Base-by-base conservation (phyloP, 202 grass and related monocot species). In the Elaeis oleifera region DNA sequence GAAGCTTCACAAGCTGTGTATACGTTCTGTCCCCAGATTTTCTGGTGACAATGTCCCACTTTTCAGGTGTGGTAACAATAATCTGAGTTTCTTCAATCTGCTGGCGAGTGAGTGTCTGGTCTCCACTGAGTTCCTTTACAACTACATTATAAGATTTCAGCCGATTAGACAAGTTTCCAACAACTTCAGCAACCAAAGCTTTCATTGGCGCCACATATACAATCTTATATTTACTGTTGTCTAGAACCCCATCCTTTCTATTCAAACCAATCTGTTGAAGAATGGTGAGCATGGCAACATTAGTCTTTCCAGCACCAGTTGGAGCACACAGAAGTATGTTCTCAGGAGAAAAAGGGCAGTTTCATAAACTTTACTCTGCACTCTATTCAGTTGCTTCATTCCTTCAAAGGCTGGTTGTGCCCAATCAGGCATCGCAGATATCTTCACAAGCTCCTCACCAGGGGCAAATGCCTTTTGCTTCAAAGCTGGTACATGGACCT, bases 201-300 rank as follows among this genome's bases (percentile, higher is more conserved):
- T 96, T 96, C 91, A 96, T 90, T 16, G 87, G 91, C 36, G 91
- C 91, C 53, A 96, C 91, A 65, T 96, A 96, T 50, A 96, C 91
- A 72, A 96, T 90, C 81, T 96, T 96, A 83, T 81, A 96, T 52
- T 78, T 87, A 51, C 54, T 88, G 21, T 80, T 85, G 54, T 90
- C 87, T 60, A 90, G 68, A 29, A 55, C 71, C 29, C 82, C 90
- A 51, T 95, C 90, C 60, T 76, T 86, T 80, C 71, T 86, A 74
- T 95, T 74, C 77, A 86, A 78, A 18, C 79, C 77, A 18, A 95
- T 86, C 72, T 95, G 85, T 23, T 95, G 85, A 67, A 95, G 82
- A 59, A 95, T 90, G 18, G 91, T 81, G 32, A 96, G 81, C 67
- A 96, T 74, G 61, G 87, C 91, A 50, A 90, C 91, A 13, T 96